phyloP scores from a whole-genome alignment of 1,284 basidiomycete genomes.

The Caloboletus inedulis region DNA sequence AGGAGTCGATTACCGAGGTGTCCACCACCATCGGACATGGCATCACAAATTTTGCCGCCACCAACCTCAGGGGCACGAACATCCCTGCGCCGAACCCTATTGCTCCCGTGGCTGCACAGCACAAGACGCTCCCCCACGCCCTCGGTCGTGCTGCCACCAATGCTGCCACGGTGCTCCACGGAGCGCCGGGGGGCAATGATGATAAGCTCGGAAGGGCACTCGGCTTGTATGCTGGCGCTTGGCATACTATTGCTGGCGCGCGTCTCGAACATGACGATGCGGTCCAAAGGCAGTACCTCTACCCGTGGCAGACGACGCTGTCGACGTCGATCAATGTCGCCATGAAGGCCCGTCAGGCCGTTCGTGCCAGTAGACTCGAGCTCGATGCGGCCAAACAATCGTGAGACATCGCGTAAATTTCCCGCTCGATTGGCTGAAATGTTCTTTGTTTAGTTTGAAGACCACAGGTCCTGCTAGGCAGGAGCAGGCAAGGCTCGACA shows the following conservation, averaged over 20 bases:
- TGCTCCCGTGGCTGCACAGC: conserved; percentile 53
- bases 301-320: conserved; percentile 90
- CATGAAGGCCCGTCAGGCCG: conserved; percentile 88
- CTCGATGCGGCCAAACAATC: conserved; percentile 70
- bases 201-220: conserved; percentile 78
- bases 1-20: conserved; percentile 71
- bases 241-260: conserved; percentile 87
- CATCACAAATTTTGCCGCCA: conserved; percentile 83
- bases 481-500: conserved; percentile 85
- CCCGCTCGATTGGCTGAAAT: conserved; percentile 3
- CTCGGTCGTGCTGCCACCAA: conserved; percentile 77
- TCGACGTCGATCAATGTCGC: conserved; percentile 80
- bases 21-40: conserved; percentile 73
- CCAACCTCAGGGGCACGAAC: conserved; percentile 87
- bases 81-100: conserved; percentile 74
- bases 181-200: conserved; percentile 45
- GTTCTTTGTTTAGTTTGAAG: conserved; percentile 59
- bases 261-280: conserved; percentile 79
- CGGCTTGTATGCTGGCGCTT: conserved; percentile 75
- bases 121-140: conserved; percentile 96
- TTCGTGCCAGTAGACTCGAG: conserved; percentile 77
- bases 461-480: conserved; percentile 69
- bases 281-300: conserved; percentile 75
- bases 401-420: conserved; percentile 33
- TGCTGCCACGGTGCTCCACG: conserved; percentile 60